phyloP scores from a whole-genome alignment of 768 basidiomycete species.

The Suillus brevipes region DNA sequence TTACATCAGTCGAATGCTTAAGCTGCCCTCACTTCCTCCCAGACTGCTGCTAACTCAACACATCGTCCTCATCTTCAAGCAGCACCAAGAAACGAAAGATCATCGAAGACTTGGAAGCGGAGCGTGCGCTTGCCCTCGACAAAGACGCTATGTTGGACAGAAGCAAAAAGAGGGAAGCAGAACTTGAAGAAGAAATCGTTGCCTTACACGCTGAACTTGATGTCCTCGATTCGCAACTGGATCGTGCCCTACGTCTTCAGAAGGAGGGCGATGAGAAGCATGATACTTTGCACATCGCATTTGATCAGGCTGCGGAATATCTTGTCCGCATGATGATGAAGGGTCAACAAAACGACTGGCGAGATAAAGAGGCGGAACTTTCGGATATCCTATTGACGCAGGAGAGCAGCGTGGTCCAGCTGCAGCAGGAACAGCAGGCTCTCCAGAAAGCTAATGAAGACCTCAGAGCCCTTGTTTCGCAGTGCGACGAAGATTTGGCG shows the following conservation, averaged over 20 bases:
- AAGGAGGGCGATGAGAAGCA: conserved; percentile 82
- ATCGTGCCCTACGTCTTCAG: conserved; percentile 73
- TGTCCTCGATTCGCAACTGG: conserved; percentile 81
- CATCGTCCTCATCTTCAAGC: too few relatives aligned
- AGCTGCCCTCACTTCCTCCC: too few relatives aligned
- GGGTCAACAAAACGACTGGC: conserved; percentile 69
- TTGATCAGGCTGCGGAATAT: conserved; percentile 85
- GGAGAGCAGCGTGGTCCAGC: conserved; percentile 56
- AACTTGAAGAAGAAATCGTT: conserved; percentile 82
- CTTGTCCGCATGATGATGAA: conserved; percentile 68
- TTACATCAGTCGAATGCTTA: too few relatives aligned
- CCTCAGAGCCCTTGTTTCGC: conserved; percentile 61
- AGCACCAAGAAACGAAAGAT: conserved; percentile 65
- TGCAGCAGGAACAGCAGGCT: conserved; percentile 60
- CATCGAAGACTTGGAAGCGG: conserved; percentile 79
- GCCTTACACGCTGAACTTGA: conserved; percentile 84
- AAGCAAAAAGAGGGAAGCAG: conserved; percentile 80
- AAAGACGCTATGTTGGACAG: conserved; percentile 82
- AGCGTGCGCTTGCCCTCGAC: conserved; percentile 75
- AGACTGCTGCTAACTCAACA: too few relatives aligned
- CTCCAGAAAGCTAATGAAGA: conserved; percentile 69
- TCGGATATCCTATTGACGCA: conserved; percentile 55
- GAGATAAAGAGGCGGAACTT: conserved; percentile 62
- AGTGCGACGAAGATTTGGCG: conserved; percentile 79
- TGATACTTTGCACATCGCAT: conserved; percentile 65